Evolutionary conservation across 2,329 filamentous ascomycete species (phyloP).

Genomic region (Penicillium sp.): DNA sequence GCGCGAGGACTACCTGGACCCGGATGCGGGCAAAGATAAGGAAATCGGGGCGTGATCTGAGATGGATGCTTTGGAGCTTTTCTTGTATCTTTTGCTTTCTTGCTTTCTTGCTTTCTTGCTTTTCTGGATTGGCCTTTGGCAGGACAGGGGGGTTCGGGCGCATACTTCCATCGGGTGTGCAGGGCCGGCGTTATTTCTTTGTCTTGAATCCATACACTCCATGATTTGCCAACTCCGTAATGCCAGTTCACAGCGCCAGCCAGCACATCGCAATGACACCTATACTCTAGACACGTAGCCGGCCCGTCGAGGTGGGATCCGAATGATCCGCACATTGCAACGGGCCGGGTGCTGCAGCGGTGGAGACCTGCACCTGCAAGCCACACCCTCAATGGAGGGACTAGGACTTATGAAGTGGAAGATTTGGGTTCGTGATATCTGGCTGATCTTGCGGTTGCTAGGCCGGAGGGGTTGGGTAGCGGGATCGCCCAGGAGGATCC

Average conservation of each 20-base stretch:
- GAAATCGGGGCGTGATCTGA: slow-evolving; percentile 27
- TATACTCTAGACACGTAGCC: slow-evolving; percentile 18
- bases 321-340: slow-evolving; percentile 13
- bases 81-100: neutral
- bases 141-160: slow-evolving; percentile 22
- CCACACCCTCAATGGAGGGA: slow-evolving; percentile 5
- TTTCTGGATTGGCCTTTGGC: slow-evolving; percentile 10
- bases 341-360: slow-evolving; percentile 14
- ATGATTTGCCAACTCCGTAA: neutral
- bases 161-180: slow-evolving; percentile 19
- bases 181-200: slow-evolving; percentile 16
- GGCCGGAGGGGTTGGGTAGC: too few relatives aligned
- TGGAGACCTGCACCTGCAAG: slow-evolving; percentile 11
- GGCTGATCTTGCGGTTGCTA: too few relatives aligned
- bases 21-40: slow-evolving; percentile 55
- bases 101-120: slow-evolving; percentile 4
- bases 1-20: slow-evolving; percentile 81
- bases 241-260: too few relatives aligned
- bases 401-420: neutral
- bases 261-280: slow-evolving; percentile 5
- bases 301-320: slow-evolving; percentile 7
- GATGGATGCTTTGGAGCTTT: neutral
- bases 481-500: neutral
- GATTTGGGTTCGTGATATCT: too few relatives aligned
- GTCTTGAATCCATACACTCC: neutral